These are phyloP conservation scores for Ammopiptanthus mongolicus DNA, from an alignment of 306 rosid genomes.

Conservation along the genomic window DNA sequence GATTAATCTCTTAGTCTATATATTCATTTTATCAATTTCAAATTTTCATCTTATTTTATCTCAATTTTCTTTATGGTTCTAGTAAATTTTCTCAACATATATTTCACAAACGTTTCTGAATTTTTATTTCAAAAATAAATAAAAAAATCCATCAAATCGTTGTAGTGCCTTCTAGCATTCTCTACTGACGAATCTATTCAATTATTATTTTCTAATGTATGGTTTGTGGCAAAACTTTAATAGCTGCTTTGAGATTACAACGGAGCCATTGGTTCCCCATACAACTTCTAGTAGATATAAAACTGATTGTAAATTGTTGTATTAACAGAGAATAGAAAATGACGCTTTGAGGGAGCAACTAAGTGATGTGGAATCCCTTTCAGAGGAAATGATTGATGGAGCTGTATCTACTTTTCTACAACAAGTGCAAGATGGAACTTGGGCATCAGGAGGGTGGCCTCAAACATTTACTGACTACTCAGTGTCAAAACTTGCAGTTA, in stretches of 20 bases:
- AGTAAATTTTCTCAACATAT: not conserved
- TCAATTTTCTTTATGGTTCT: too few species aligned
- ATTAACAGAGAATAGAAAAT: slow-evolving; percentile 67
- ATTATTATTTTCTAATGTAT: not conserved
- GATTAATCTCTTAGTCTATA: too few species aligned
- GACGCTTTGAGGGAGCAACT: slow-evolving; percentile 52
- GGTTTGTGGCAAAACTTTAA: not conserved
- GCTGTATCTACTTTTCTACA: slow-evolving; percentile 47
- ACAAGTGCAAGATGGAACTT: slow-evolving; percentile 77
- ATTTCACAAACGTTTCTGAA: not conserved
- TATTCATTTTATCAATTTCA: too few species aligned
- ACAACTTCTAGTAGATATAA: not conserved
- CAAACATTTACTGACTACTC: slow-evolving; percentile 65
- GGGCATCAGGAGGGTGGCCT: slow-evolving; percentile 85
- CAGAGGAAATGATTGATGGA: slow-evolving; percentile 62
- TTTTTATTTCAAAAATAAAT: not conserved
- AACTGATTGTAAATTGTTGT: slow-evolving; percentile 5
- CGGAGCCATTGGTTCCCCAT: not conserved
- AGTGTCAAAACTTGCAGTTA: slow-evolving; percentile 75
- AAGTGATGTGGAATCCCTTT: slow-evolving; percentile 43
- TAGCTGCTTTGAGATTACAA: not conserved
- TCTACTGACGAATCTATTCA: not conserved
- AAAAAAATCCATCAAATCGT: not conserved
- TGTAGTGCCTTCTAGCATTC: not conserved
- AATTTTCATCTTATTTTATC: too few species aligned